phyloP scores from a whole-genome alignment of 495 filamentous ascomycete genomes.

The Xylaria scruposa region DNA sequence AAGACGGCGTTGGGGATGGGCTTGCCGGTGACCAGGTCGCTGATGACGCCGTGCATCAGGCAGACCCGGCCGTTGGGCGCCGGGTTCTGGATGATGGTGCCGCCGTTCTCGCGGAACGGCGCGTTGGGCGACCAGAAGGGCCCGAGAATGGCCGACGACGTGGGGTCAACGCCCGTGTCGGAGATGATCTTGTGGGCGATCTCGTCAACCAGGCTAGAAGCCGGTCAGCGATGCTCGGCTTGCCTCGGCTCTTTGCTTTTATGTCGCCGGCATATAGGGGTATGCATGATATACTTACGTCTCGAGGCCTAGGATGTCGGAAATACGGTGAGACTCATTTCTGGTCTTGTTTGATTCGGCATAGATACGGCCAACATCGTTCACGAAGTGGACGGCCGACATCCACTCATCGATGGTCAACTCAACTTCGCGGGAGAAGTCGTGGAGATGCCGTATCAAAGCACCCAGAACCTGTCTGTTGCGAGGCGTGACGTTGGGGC shows the following conservation, averaged over 20 bases:
- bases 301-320: conserved; percentile 82
- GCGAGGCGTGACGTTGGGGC: conserved; percentile 72
- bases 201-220: conserved; percentile 73
- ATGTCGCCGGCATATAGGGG: background rate
- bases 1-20: conserved; percentile 74
- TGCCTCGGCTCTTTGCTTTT: background rate
- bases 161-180: conserved; percentile 72
- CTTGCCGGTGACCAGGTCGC: conserved; percentile 73
- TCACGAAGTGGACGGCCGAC: conserved; percentile 70
- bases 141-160: conserved; percentile 82
- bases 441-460: conserved; percentile 78
- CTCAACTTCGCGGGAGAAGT: conserved; percentile 83
- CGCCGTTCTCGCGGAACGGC: conserved; percentile 75
- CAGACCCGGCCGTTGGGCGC: conserved; percentile 67
- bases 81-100: conserved; percentile 71
- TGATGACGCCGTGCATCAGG: conserved; percentile 77
- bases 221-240: conserved; percentile 8
- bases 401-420: conserved; percentile 83
- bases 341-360: conserved; percentile 57
- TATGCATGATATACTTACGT: conserved; percentile 57
- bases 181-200: conserved; percentile 82
- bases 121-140: conserved; percentile 89
- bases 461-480: conserved; percentile 68
- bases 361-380: conserved; percentile 60
- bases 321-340: conserved; percentile 80